Percentiles rank a stretch among this genome's conserved stretches.
Conservation (phyloP, 2,329 filamentous ascomycete genomes). For the Fusarium kyushuense region DNA sequence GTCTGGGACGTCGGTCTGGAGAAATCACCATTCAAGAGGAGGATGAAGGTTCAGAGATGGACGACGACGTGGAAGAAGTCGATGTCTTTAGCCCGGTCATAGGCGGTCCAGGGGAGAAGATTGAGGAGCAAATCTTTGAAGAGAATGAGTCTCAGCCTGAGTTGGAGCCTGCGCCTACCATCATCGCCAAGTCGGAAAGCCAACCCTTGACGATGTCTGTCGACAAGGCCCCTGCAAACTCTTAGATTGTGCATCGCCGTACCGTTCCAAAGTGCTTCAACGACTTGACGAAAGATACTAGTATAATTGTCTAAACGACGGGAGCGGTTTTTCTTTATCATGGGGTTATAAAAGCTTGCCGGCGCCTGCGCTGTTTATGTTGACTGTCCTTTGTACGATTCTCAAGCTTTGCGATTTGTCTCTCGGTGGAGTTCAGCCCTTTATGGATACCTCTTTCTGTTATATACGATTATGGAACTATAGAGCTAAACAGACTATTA, state of each 20-base stretch:
- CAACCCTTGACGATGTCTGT: constrained; percentile 9
- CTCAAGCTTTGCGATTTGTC: constrained; percentile 17
- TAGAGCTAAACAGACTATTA: constrained; percentile 35
- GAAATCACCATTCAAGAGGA: constrained; percentile 80
- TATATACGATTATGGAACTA: constrained; percentile 36
- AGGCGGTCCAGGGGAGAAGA: constrained; percentile 57
- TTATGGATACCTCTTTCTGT: constrained; percentile 46
- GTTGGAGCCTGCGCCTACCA: constrained; percentile 32
- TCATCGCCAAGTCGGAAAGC: constrained; percentile 29
- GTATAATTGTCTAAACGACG: constrained; percentile 36
- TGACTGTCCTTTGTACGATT: constrained; percentile 31
- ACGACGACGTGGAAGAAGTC: constrained; percentile 67
- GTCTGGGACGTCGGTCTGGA: constrained; percentile 74
- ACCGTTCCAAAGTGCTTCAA: constrained; percentile 28
- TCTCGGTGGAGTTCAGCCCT: constrained; percentile 25
- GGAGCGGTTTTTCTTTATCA: constrained; percentile 25
- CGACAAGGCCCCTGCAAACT: constrained; percentile 30
- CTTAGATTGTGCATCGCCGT: constrained; percentile 12
- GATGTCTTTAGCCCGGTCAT: constrained; percentile 68
- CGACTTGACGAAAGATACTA: constrained; percentile 45
- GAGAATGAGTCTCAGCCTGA: constrained; percentile 51
- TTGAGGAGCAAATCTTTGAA: constrained; percentile 62
- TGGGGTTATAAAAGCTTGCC: constrained; percentile 28
- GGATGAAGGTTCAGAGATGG: constrained; percentile 64
- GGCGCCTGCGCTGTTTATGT: constrained; percentile 29